A percentile compares a stretch with the other conserved stretches of the same genome.
Conservation (phyloP, 2,329 filamentous ascomycete species). For the Blumeriella jaapii region DNA sequence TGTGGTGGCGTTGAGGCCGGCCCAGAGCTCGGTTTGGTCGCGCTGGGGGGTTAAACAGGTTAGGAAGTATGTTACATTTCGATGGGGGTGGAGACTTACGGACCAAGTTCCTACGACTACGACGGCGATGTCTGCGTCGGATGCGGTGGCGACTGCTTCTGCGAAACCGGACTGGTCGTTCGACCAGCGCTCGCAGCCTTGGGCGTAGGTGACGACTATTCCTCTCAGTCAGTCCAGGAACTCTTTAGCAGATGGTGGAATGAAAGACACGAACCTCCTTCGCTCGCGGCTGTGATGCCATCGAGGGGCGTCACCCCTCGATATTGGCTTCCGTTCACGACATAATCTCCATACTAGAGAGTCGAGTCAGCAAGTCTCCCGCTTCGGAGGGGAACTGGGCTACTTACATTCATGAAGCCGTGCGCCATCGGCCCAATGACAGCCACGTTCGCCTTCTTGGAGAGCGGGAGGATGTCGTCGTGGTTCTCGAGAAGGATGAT, state of each 20-base stretch:
- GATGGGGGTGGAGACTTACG: too few species aligned
- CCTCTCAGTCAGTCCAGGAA: too few species aligned
- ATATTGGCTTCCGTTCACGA: slow-evolving; percentile 51
- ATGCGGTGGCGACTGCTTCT: slow-evolving; percentile 53
- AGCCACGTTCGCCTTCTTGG: slow-evolving; percentile 55
- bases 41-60: slow-evolving; percentile 32
- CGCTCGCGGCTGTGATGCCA: slow-evolving; percentile 50
- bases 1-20: slow-evolving; percentile 59
- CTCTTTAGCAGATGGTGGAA: neutral
- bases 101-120: slow-evolving; percentile 68
- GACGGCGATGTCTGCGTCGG: slow-evolving; percentile 58
- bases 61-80: neutral
- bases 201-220: slow-evolving; percentile 47
- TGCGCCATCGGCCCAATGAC: slow-evolving; percentile 68
- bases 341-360: slow-evolving; percentile 59
- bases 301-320: slow-evolving; percentile 59
- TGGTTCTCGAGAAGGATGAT: slow-evolving; percentile 74
- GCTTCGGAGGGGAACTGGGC: slow-evolving; percentile 1
- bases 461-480: slow-evolving; percentile 49
- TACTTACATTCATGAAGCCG: slow-evolving; percentile 54
- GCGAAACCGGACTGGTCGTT: slow-evolving; percentile 55
- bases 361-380: neutral
- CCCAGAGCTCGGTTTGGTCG: slow-evolving; percentile 62
- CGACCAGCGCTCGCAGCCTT: slow-evolving; percentile 65
- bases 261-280: slow-evolving; percentile 31